A percentile compares a stretch with the other conserved stretches of the same genome.
phyloP scores from a whole-genome alignment of 2,329 filamentous ascomycete species.

The Ceratocystis eucalypticola region DNA sequence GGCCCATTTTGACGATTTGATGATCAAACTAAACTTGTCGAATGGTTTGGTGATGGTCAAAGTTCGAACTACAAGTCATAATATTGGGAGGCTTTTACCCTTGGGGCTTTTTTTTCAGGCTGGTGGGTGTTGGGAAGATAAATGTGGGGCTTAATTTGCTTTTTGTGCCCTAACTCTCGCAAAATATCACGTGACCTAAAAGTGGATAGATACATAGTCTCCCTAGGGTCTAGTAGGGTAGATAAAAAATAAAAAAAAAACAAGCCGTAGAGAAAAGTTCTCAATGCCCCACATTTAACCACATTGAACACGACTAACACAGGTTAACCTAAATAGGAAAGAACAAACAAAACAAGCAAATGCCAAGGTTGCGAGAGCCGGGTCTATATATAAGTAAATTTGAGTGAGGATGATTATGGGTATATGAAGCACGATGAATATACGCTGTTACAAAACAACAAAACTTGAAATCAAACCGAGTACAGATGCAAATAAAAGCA shows the following conservation, averaged over 20 bases:
- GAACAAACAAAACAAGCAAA: not conserved
- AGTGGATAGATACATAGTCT: not conserved
- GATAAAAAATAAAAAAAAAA: too few relatives aligned
- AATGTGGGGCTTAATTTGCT: not conserved
- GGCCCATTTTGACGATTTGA: conserved; percentile 43
- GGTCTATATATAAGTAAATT: not conserved
- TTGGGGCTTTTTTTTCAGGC: not conserved
- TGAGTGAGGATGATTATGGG: too few relatives aligned
- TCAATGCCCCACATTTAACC: not conserved
- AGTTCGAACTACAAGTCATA: not conserved
- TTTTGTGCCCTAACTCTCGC: conserved; percentile 10
- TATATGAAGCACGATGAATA: too few relatives aligned
- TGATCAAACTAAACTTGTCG: conserved; percentile 21
- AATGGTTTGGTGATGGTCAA: conserved; percentile 17
- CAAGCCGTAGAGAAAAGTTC: too few relatives aligned
- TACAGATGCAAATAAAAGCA: not conserved
- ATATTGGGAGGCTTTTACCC: conserved; percentile 1
- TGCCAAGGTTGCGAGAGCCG: not conserved
- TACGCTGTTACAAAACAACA: not conserved
- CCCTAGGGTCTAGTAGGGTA: too few relatives aligned
- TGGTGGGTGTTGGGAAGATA: not conserved
- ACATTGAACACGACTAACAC: not conserved
- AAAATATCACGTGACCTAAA: not conserved
- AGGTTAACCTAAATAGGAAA: not conserved
- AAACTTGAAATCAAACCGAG: too few relatives aligned